Conservation (phyloP, 306 rosid species). For the Mucuna pruriens region DNA sequence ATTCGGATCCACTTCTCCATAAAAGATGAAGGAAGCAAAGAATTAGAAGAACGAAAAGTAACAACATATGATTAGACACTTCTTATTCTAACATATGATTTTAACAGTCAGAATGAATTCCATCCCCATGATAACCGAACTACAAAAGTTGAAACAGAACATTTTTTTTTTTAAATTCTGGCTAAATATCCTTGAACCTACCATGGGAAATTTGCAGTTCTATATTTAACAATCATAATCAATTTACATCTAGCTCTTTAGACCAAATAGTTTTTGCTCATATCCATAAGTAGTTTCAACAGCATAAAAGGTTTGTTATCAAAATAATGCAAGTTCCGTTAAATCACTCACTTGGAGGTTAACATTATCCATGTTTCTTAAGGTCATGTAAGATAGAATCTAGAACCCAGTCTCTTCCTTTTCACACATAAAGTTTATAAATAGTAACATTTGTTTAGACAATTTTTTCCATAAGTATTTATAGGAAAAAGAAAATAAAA, state of each 20-base stretch:
- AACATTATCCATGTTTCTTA: not conserved
- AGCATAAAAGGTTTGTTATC: not conserved
- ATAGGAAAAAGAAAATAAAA: too few relatives aligned
- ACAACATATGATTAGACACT: not conserved
- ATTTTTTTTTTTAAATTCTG: not conserved
- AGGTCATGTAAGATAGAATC: constrained; percentile 17
- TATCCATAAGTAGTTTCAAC: not conserved
- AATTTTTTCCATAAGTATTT: too few relatives aligned
- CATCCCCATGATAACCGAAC: not conserved
- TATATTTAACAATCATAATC: not conserved
- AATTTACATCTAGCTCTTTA: not conserved
- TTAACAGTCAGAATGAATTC: not conserved
- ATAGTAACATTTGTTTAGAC: too few relatives aligned
- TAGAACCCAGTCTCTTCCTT: not conserved
- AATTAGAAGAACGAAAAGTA: not conserved
- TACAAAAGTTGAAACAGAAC: not conserved
- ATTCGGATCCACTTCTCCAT: not conserved
- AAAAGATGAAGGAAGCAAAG: not conserved
- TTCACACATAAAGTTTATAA: not conserved
- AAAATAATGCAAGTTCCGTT: not conserved
- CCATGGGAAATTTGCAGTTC: not conserved
- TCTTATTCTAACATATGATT: too few relatives aligned
- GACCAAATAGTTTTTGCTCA: not conserved
- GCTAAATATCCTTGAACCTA: not conserved
- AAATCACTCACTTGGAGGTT: not conserved